Evolutionary conservation across 306 rosid species (phyloP).

Genomic region (Begonia masoniana): DNA sequence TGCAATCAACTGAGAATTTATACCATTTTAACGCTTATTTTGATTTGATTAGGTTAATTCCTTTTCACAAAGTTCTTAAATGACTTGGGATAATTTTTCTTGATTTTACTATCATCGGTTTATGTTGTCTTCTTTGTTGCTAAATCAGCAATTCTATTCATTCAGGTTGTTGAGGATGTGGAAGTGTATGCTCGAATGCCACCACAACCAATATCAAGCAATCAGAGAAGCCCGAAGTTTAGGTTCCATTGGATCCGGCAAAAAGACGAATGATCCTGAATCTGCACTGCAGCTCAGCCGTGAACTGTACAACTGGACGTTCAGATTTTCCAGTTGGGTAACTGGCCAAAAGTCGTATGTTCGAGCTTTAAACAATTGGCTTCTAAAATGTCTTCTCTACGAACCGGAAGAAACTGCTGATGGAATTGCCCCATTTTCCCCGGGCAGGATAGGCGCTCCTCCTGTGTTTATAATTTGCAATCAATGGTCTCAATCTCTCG

Average conservation of each 20-base stretch:
- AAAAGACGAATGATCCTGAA: slow-evolving; percentile 40
- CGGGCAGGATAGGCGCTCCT: slow-evolving; percentile 89
- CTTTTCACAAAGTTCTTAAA: too few relatives aligned
- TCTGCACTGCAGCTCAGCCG: slow-evolving; percentile 72
- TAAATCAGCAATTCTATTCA: slow-evolving; percentile 1
- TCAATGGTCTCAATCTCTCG: slow-evolving; percentile 94
- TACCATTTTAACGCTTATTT: too few relatives aligned
- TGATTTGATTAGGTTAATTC: too few relatives aligned
- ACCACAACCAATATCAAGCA: slow-evolving; percentile 62
- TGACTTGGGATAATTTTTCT: neutral
- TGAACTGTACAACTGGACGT: slow-evolving; percentile 84
- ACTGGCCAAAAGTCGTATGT: slow-evolving; percentile 83
- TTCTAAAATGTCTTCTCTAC: slow-evolving; percentile 60
- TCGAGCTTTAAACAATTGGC: slow-evolving; percentile 81
- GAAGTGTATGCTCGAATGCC: slow-evolving; percentile 94
- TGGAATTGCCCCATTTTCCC: slow-evolving; percentile 86
- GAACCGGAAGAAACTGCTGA: slow-evolving; percentile 91
- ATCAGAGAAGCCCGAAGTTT: slow-evolving; percentile 82
- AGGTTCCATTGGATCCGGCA: slow-evolving; percentile 68
- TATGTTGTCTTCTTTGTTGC: neutral
- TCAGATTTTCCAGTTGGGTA: slow-evolving; percentile 73
- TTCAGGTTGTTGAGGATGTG: slow-evolving; percentile 86
- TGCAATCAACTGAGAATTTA: too few relatives aligned
- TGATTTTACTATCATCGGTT: neutral
- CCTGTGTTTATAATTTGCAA: slow-evolving; percentile 81